These are phyloP conservation scores for Aureoboletus auriporus DNA, from an alignment of 768 basidiomycete genomes.

Conservation along the genomic window DNA sequence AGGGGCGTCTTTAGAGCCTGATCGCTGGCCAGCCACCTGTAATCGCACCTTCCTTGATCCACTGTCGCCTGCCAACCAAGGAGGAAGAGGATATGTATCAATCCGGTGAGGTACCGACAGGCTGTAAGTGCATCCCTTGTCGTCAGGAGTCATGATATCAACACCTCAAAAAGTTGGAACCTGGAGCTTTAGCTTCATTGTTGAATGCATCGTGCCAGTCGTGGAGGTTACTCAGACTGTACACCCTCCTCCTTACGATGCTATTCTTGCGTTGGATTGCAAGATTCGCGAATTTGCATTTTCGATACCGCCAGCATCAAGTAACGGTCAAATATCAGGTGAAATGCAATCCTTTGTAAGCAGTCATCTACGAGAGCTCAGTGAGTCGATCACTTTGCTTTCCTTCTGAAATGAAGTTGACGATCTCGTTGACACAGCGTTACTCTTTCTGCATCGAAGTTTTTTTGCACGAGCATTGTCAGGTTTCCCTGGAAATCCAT, in stretches of 20 bases:
- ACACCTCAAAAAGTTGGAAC: conserved; percentile 37
- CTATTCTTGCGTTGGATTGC: conserved; percentile 45
- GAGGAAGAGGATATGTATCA: conserved; percentile 44
- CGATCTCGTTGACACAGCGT: conserved; percentile 31
- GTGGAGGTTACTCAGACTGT: conserved; percentile 37
- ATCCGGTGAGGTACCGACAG: conserved; percentile 39
- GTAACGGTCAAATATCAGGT: conserved; percentile 29
- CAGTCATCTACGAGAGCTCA: conserved; percentile 43
- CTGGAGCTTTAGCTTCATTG: conserved; percentile 42
- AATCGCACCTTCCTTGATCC: conserved; percentile 39
- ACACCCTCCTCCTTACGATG: conserved; percentile 43
- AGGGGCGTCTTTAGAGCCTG: conserved; percentile 28
- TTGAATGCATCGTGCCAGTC: conserved; percentile 41
- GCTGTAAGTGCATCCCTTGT: conserved; percentile 36
- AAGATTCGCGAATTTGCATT: conserved; percentile 42
- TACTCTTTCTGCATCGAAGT: conserved; percentile 52
- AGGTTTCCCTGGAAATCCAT: conserved; percentile 44
- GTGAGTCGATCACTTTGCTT: conserved; percentile 22
- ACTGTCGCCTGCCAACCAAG: conserved; percentile 43
- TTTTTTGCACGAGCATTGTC: conserved; percentile 56
- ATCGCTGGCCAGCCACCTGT: conserved; percentile 47
- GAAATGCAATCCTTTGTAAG: conserved; percentile 41
- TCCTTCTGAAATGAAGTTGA: conserved; percentile 1
- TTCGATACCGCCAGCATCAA: conserved; percentile 19
- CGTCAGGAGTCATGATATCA: neutral